Percentiles rank a stretch among this genome's conserved stretches.
These are phyloP conservation scores for Beauveria brongniartii DNA, from an alignment of 2,329 filamentous ascomycete genomes.

Conservation along the genomic window DNA sequence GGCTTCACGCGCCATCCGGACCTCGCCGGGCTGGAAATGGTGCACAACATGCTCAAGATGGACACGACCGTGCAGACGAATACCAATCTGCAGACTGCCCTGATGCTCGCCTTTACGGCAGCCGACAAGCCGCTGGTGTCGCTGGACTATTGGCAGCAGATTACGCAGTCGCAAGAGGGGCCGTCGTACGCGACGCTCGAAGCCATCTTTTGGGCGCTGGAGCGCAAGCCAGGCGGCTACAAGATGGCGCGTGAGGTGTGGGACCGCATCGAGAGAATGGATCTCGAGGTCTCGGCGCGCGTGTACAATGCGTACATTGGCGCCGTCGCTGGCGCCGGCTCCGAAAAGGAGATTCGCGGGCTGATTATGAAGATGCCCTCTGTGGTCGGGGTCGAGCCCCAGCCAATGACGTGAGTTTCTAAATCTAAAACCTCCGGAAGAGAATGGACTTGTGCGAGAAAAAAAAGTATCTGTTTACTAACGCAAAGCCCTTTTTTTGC, in stretches of 20 bases:
- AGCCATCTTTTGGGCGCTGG: slow-evolving; percentile 73
- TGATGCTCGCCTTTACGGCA: slow-evolving; percentile 78
- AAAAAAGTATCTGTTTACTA: background rate
- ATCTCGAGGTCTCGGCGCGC: slow-evolving; percentile 64
- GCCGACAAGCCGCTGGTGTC: slow-evolving; percentile 59
- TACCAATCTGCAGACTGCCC: slow-evolving; percentile 69
- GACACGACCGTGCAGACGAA: slow-evolving; percentile 71
- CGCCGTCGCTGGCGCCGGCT: slow-evolving; percentile 61
- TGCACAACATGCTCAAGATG: slow-evolving; percentile 92
- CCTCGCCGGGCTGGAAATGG: slow-evolving; percentile 57
- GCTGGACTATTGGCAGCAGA: slow-evolving; percentile 74
- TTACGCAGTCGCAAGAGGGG: slow-evolving; percentile 76
- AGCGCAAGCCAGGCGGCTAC: slow-evolving; percentile 51
- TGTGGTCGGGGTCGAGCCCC: slow-evolving; percentile 59
- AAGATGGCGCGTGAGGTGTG: slow-evolving; percentile 59
- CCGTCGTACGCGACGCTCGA: slow-evolving; percentile 75
- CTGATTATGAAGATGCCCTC: slow-evolving; percentile 60
- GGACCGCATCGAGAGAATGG: slow-evolving; percentile 62
- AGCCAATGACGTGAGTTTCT: slow-evolving; percentile 58
- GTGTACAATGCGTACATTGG: slow-evolving; percentile 73
- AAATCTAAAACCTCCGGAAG: background rate
- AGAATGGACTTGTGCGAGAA: background rate
- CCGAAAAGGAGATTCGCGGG: slow-evolving; percentile 58
- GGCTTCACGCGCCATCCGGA: slow-evolving; percentile 55
- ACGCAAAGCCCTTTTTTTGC: background rate